A percentile compares a stretch with the other conserved stretches of the same genome.
Conservation (phyloP, 1,284 basidiomycete species). For the Athelia psychrophila region DNA sequence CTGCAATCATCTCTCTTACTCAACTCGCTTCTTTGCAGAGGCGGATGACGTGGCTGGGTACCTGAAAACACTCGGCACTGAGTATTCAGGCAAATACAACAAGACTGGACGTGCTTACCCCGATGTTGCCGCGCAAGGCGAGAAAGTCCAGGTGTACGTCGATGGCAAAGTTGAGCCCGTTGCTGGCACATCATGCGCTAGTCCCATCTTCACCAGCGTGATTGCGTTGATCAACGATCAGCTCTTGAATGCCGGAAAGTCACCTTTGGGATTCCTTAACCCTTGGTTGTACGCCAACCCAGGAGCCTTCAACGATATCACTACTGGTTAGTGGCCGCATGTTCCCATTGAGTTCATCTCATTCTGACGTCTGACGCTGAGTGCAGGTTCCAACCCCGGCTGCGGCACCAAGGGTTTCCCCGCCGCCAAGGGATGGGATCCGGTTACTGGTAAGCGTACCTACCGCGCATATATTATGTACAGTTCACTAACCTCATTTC, state of each 20-base stretch:
- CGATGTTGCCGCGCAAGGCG: conserved; percentile 32
- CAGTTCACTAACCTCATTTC: too few relatives aligned
- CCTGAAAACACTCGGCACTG: not conserved
- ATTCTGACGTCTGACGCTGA: not conserved
- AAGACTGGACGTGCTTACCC: conserved; percentile 32
- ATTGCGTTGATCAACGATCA: conserved; percentile 36
- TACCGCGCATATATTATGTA: too few relatives aligned
- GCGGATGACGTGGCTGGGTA: not conserved
- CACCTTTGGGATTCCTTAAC: conserved; percentile 37
- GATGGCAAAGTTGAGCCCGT: conserved; percentile 11
- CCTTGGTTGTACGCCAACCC: conserved; percentile 19
- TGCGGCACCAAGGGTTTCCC: conserved; percentile 26
- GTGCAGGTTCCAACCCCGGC: conserved; percentile 12
- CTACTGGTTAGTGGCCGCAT: not conserved
- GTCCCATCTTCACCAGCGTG: conserved; percentile 33
- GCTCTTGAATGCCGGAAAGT: conserved; percentile 24
- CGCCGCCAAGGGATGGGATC: conserved; percentile 27
- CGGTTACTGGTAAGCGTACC: too few relatives aligned
- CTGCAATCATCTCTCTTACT: not conserved
- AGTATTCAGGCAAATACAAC: not conserved
- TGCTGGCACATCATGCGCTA: conserved; percentile 32
- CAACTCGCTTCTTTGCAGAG: not conserved
- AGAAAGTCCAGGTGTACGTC: conserved; percentile 15
- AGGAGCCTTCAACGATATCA: conserved; percentile 1
- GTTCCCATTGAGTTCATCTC: not conserved